These are phyloP conservation scores for Colletotrichum musicola DNA, from an alignment of 2,329 filamentous ascomycete species.

Conservation along the genomic window DNA sequence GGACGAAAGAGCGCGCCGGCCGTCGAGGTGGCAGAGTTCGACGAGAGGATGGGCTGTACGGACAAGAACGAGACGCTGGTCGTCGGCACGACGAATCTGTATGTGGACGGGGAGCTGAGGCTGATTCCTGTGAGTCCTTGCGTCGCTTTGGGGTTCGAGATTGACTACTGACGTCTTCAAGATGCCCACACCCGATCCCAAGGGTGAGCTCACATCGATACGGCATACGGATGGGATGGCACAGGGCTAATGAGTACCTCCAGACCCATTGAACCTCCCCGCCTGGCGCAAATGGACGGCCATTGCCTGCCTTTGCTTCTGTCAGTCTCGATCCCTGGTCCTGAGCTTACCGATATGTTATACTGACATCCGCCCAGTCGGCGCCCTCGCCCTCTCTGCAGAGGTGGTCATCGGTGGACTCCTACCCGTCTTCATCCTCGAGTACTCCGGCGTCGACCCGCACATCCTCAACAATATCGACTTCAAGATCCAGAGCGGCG, in stretches of 20 bases:
- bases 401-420: conserved; percentile 45
- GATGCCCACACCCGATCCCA: conserved; percentile 48
- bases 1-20: conserved; percentile 14
- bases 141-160: neutral
- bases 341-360: neutral
- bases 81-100: conserved; percentile 42
- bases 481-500: conserved; percentile 39
- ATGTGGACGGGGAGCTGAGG: conserved; percentile 40
- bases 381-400: conserved; percentile 45
- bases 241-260: neutral
- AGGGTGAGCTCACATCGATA: conserved; percentile 37
- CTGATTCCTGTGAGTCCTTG: conserved; percentile 41
- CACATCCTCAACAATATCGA: conserved; percentile 43
- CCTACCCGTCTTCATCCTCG: conserved; percentile 49
- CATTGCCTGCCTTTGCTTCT: conserved; percentile 45
- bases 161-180: neutral
- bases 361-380: conserved; percentile 39
- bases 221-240: neutral
- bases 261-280: conserved; percentile 48
- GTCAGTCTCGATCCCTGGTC: conserved; percentile 39
- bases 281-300: conserved; percentile 48
- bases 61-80: conserved; percentile 39
- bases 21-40: conserved; percentile 13
- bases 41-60: neutral
- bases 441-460: conserved; percentile 50